Base-by-base conservation (phyloP, 139 green algal genomes). In the Chara braunii region DNA sequence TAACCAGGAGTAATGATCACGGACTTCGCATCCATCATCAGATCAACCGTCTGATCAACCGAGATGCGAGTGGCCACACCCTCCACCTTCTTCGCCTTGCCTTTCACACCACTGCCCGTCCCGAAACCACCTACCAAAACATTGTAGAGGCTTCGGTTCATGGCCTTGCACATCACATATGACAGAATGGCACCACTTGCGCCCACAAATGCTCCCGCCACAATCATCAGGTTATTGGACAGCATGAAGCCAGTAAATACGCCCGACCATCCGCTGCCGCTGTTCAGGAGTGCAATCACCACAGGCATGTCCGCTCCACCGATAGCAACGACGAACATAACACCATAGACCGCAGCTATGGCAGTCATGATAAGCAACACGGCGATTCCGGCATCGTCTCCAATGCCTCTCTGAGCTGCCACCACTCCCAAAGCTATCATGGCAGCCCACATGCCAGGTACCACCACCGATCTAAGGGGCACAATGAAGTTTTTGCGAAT, bases 1-100 rank as follows among this genome's bases (percentile, higher is more conserved):
- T 95, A 95, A 6, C 88, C 85, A 11, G 88, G 88, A 57, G 93
- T 87, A 34, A 95, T 90, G 32, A 95, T 75, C 33, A 95, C 84
- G 28, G 33, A 37, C 68, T 84, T 55, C 44, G 48, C 58, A 5
- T 18, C 3, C 11, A 11, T 18, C 9, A 36, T 24, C 8, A 8
- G 11, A 8, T 29, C 36, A 8, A 50, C 53, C 12, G 53, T 28
- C 7, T 7, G 26, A 7, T 7, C 7, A 9, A 9, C 26, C 26
- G 8, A 24, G 9, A 56, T 9, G 9, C 33, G 26, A 9, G 31
- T 9, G 8, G 7, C 7, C 26, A 7, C 33, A 56, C 48, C 48
- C 48, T 56, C 33, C 12, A 22, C 51, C 23, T 48, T 12, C 43
- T 60, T 43, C 9, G 51, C 8, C 7, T 18, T 12, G 7, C 33